phyloP scores from a whole-genome alignment of 108 stramenopile species.

The Cylindrotheca closterium region DNA sequence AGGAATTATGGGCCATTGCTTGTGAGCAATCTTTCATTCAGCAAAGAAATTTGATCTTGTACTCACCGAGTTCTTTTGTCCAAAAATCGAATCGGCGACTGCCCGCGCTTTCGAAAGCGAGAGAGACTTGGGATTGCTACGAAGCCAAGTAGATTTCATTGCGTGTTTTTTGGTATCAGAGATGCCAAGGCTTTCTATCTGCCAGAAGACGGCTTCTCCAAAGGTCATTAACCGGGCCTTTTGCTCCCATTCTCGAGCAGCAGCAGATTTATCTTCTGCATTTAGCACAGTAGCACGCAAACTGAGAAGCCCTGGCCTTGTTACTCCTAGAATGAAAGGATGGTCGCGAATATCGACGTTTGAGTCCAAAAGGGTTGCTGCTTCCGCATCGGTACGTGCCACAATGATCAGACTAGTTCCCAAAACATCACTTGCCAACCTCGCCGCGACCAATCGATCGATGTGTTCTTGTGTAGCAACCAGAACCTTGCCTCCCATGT shows the following conservation, averaged over 20 bases:
- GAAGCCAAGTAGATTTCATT: conserved; percentile 76
- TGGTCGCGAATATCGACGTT: conserved; percentile 96
- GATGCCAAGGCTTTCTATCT: conserved; percentile 50
- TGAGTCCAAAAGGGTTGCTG: conserved; percentile 93
- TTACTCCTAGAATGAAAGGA: conserved; percentile 93
- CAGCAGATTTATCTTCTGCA: conserved; percentile 32
- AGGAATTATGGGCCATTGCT: conserved; percentile 13
- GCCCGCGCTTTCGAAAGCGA: conserved; percentile 81
- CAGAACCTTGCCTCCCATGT: conserved; percentile 94
- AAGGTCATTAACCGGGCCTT: conserved; percentile 82
- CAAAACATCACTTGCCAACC: conserved; percentile 90
- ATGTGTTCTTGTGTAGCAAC: conserved; percentile 94
- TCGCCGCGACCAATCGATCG: conserved; percentile 91
- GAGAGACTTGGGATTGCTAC: conserved; percentile 76
- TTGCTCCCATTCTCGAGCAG: conserved; percentile 56
- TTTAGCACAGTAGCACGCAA: conserved; percentile 59
- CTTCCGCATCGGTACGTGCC: conserved; percentile 94
- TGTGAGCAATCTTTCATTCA: neutral
- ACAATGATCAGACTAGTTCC: conserved; percentile 87
- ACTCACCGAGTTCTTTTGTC: conserved; percentile 52
- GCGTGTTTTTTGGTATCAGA: conserved; percentile 39
- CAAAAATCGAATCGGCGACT: conserved; percentile 82
- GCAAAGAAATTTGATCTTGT: neutral
- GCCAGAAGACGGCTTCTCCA: conserved; percentile 78
- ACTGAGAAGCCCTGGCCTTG: conserved; percentile 54